phyloP scores from a whole-genome alignment of 495 filamentous ascomycete genomes.

The Saxispiralis lemnorum region DNA sequence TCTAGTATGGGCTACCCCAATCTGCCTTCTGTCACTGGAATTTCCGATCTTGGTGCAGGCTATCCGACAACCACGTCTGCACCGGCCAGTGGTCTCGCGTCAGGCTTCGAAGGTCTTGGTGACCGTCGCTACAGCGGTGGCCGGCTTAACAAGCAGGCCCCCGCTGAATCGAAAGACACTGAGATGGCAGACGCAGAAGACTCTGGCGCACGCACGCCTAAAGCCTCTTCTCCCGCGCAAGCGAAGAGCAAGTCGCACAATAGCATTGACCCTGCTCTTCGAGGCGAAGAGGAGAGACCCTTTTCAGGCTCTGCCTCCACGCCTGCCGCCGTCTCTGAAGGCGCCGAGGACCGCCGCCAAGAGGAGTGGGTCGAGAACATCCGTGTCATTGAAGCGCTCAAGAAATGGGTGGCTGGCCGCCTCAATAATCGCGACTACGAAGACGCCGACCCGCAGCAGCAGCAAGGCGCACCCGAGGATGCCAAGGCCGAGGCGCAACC shows the following conservation, averaged over 20 bases:
- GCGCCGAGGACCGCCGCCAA: conserved; percentile 30
- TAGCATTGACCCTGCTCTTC: conserved; percentile 16
- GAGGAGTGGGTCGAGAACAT: conserved; percentile 73
- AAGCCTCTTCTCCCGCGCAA: not conserved
- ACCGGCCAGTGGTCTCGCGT: conserved; percentile 60
- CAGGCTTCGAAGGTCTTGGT: conserved; percentile 47
- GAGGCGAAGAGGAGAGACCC: conserved; percentile 9
- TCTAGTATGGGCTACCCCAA: conserved; percentile 45
- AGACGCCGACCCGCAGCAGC: conserved; percentile 8
- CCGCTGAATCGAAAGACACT: conserved; percentile 4
- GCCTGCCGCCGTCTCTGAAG: not conserved
- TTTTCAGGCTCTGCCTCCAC: conserved; percentile 6
- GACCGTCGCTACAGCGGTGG: conserved; percentile 78
- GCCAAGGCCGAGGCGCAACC: not conserved
- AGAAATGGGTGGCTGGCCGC: conserved; percentile 46
- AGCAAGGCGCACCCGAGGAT: not conserved
- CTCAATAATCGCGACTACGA: conserved; percentile 47
- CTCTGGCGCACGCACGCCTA: conserved; percentile 7
- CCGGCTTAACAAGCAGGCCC: conserved; percentile 43
- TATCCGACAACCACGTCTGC: conserved; percentile 51
- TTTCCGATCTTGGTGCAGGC: conserved; percentile 33
- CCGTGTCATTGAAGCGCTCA: conserved; percentile 57
- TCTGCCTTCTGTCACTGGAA: conserved; percentile 54
- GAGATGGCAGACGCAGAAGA: conserved; percentile 13
- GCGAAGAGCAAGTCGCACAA: conserved; percentile 9